A percentile compares a stretch with the other conserved stretches of the same genome.
Evolutionary conservation across 495 filamentous ascomycete species (phyloP).

Genomic region (Acidomyces sp.): DNA sequence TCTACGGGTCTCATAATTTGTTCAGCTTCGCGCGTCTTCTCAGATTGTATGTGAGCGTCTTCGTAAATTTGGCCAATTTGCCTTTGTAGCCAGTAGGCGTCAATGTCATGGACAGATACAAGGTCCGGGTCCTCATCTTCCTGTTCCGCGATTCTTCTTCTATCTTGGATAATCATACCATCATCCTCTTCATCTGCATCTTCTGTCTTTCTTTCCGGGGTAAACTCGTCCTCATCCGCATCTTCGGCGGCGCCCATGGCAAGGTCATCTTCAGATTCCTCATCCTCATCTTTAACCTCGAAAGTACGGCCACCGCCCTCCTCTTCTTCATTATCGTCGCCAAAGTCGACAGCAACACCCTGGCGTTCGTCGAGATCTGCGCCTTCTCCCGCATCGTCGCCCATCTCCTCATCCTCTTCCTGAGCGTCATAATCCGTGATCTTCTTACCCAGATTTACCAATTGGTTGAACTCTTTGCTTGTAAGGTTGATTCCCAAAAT

Average conservation of each 20-base stretch:
- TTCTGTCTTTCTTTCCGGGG: constrained; percentile 37
- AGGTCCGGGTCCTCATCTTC: constrained; percentile 43
- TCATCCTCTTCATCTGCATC: constrained; percentile 35
- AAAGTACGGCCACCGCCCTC: constrained; percentile 64
- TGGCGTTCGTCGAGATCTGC: constrained; percentile 76
- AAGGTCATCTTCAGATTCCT: constrained; percentile 54
- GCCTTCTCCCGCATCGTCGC: constrained; percentile 40
- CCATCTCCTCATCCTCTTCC: constrained; percentile 89
- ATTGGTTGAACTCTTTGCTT: constrained; percentile 89
- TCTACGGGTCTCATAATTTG: constrained; percentile 62
- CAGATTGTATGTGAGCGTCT: constrained; percentile 81
- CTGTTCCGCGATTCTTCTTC: constrained; percentile 30
- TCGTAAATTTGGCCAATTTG: constrained; percentile 78
- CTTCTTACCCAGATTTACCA: constrained; percentile 95
- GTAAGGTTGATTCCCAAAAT: constrained; percentile 68
- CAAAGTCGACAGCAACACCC: constrained; percentile 94
- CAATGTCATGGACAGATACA: constrained; percentile 73
- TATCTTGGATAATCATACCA: constrained; percentile 64
- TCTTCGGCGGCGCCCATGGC: constrained; percentile 23
- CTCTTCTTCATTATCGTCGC: constrained; percentile 83
- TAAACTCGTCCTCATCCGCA: constrained; percentile 43
- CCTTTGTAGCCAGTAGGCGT: constrained; percentile 93
- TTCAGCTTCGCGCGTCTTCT: constrained; percentile 70
- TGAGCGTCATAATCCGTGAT: constrained; percentile 98
- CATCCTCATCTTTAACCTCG: constrained; percentile 68